phyloP scores from a whole-genome alignment of 768 basidiomycete genomes.

The Pisolithus tinctorius region DNA sequence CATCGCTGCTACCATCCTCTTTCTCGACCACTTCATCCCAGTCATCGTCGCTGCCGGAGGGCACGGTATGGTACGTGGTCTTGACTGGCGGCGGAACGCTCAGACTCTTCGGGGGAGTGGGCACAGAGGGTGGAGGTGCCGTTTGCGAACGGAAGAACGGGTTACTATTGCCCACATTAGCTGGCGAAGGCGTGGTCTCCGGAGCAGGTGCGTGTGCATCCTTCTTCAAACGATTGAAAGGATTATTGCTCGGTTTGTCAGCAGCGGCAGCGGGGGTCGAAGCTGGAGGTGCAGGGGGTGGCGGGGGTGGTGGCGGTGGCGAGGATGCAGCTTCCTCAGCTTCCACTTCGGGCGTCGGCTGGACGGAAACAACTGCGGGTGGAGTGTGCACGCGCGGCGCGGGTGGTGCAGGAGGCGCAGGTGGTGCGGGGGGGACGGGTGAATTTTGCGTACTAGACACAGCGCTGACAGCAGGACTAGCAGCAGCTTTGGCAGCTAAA shows the following conservation, averaged over 20 bases:
- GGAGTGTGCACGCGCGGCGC: too few species aligned
- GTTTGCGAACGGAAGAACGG: slow-evolving; percentile 64
- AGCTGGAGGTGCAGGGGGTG: slow-evolving; percentile 21
- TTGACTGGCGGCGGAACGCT: slow-evolving; percentile 42
- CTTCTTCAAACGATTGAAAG: slow-evolving; percentile 66
- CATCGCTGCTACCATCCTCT: slow-evolving; percentile 69
- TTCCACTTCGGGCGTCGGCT: slow-evolving; percentile 24
- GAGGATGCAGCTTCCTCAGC: slow-evolving; percentile 24
- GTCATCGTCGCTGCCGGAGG: slow-evolving; percentile 59
- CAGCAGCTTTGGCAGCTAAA: slow-evolving; percentile 32
- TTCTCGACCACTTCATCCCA: slow-evolving; percentile 84
- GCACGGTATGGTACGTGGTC: slow-evolving; percentile 55
- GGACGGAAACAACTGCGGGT: slow-evolving; percentile 26
- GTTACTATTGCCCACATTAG: slow-evolving; percentile 51
- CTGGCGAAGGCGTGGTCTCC: slow-evolving; percentile 7
- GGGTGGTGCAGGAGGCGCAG: slow-evolving; percentile 15
- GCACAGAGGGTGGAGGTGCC: slow-evolving; percentile 29
- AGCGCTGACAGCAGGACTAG: slow-evolving; percentile 13
- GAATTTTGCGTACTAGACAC: slow-evolving; percentile 19
- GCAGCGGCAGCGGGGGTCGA: slow-evolving; percentile 21
- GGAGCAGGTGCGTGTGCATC: slow-evolving; percentile 33
- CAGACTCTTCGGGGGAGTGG: slow-evolving; percentile 31
- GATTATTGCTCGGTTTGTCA: slow-evolving; percentile 65
- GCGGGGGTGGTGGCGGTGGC: slow-evolving; percentile 26
- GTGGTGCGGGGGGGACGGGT: slow-evolving; percentile 28